Conservation (phyloP, 2,329 filamentous ascomycete species). For the Tolypocladium nubicola region DNA sequence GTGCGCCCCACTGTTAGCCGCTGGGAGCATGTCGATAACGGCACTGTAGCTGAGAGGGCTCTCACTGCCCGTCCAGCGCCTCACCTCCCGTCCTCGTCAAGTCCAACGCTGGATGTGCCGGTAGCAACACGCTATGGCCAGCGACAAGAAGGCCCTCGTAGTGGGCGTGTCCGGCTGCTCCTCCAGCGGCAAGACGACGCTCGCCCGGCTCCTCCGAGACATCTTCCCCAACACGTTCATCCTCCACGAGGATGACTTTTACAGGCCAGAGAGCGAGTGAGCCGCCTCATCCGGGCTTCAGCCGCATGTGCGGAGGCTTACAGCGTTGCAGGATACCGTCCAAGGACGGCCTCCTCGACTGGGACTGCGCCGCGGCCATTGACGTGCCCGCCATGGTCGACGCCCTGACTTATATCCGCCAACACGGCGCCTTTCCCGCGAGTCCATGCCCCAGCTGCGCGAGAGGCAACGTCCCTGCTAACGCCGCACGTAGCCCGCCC, state of each 20-base stretch:
- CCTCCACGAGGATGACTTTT: constrained; percentile 95
- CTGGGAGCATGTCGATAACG: not conserved
- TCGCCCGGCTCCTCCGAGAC: constrained; percentile 72
- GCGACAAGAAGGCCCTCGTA: constrained; percentile 43
- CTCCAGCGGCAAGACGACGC: constrained; percentile 88
- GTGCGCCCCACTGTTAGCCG: not conserved
- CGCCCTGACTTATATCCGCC: constrained; percentile 59
- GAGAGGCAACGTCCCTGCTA: not conserved
- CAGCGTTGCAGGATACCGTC: constrained; percentile 35
- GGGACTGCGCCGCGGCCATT: constrained; percentile 80
- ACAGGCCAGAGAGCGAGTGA: constrained; percentile 65
- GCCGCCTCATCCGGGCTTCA: constrained; percentile 8
- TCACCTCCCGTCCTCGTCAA: not conserved
- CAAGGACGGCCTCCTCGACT: constrained; percentile 62
- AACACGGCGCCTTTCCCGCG: constrained; percentile 55
- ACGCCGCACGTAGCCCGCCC: constrained; percentile 11
- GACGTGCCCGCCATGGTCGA: constrained; percentile 57
- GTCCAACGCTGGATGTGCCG: not conserved
- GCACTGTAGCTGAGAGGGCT: not conserved
- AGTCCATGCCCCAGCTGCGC: constrained; percentile 14
- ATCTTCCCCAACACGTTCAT: constrained; percentile 73
- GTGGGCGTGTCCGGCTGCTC: constrained; percentile 83
- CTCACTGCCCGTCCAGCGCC: not conserved
- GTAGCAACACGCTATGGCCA: constrained; percentile 13
- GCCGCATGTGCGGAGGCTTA: not conserved